Base-by-base conservation (phyloP, 2,329 filamentous ascomycete genomes). In the Metarhizium guizhouense region DNA sequence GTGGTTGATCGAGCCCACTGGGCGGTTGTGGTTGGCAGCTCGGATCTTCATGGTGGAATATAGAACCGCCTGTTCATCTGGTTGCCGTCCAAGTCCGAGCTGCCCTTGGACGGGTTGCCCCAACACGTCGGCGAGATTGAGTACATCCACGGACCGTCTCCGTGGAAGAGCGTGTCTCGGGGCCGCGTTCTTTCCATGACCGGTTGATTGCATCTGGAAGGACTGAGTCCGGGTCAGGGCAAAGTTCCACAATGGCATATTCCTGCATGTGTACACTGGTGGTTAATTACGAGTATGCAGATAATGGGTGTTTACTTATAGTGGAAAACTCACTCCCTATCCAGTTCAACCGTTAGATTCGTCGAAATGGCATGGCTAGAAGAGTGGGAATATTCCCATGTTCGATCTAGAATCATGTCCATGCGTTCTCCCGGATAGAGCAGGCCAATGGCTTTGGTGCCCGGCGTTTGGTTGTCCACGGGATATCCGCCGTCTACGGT, bases 401-500 rank as follows among this genome's bases (percentile, higher is more conserved):
- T 34, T 18, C 49, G 50, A 42, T 59, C 52, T 13, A 60, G 13
- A 36, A 60, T 18, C 8, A 59, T n/a, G 48, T 63, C 62, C 18
- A 63, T 57, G 16, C 62, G 57, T 52, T 63, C 60, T 25, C 62
- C 62, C 2, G 62, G 62, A 42, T 63, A 60, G 38, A 63, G 32
- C 3, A 63, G 54, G 13, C 62, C 62, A 29, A 63, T 38, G 6
- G 60, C 53, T 2, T 40, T 51, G 13, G 56, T 57, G 16, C 52
- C 42, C 36, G 60, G 56, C 4, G 61, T 61, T 32, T 54, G 40
- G 5, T 52, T 29, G 6, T 54, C 32, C n/a, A 60, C 54, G 11
- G 32, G 18, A 47, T 49, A 30, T 13, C 60, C 62, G 2, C 62
- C 62, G 38, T 63, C 62, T 16, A 63, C 58, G 4, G 58, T 55